Evolutionary conservation across 2,329 filamentous ascomycete genomes (phyloP), one percentile per base, ranked within the genome.

Genomic region (Clarireedia sp.): DNA sequence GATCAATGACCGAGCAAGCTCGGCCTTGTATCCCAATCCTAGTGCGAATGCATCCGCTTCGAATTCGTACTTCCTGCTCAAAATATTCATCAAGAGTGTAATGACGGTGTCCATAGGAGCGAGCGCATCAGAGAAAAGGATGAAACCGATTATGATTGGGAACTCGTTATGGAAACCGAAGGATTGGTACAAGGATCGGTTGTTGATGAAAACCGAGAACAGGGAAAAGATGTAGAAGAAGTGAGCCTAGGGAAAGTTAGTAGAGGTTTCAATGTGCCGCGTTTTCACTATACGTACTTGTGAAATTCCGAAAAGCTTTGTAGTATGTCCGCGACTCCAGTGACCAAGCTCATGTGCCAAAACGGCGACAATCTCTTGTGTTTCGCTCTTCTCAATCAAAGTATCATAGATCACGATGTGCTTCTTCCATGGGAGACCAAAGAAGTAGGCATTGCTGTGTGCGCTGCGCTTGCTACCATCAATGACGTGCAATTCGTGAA

Each of bases 371-470:
- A 99, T 91, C 73, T 99, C 94, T 68, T 94, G 81, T 3, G 88
- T 85, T 60, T 91, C 83, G 70, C 87, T 94, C 81, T 97, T 96
- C 73, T 96, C 92, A 60, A 99, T 90, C 60, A 99, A 75, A 5
- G 95, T 99, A 70, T 99, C 94, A 71, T 96, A 99, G 69, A 99
- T 95, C 67, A 99, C 94, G 76, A 99, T 99, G 77, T 97, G 95
- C 81, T 97, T 97, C 81, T 96, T 96, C 91, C 92, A 99, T 43
- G 94, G 94, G 55, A 99, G 81, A 58, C 94, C 94, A 66, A 95
- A 96, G 76, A 99, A 99, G 74, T 95, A 95, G 19, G 89, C 89
- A 68, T 95, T 95, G 74, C 86, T 90, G 74, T 95, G 89, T 23
- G 88, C 87, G 68, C 86, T 90, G 64, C 89, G 81, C 77, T 92